phyloP scores from a whole-genome alignment of 2,329 filamentous ascomycete species.

The Rhynchosporium secalis region DNA sequence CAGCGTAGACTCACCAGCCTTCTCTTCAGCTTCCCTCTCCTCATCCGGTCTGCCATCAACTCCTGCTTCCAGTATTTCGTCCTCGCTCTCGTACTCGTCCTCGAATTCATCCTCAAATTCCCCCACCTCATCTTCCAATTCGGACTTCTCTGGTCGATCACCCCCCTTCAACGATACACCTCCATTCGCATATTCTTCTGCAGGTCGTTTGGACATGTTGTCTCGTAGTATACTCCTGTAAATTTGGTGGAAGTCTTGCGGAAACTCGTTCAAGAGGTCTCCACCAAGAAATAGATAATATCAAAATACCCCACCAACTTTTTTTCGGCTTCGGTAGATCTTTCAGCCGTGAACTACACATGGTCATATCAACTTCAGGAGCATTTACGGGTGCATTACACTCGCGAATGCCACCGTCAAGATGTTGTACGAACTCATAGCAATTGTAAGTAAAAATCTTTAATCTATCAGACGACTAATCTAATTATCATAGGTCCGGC shows the following conservation, averaged over 20 bases:
- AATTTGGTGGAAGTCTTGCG: neutral
- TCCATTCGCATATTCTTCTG: constrained; percentile 49
- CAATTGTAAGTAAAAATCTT: constrained; percentile 65
- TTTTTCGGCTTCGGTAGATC: constrained; percentile 7
- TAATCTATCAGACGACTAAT: neutral
- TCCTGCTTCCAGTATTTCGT: constrained; percentile 91
- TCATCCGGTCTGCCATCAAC: constrained; percentile 91
- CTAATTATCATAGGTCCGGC: constrained; percentile 70
- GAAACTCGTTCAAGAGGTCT: constrained; percentile 13
- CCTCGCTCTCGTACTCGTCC: constrained; percentile 85
- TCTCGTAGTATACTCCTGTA: no score
- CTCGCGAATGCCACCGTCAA: constrained; percentile 39
- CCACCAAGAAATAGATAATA: constrained; percentile 26
- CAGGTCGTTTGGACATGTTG: constrained; percentile 58
- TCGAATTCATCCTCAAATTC: constrained; percentile 97
- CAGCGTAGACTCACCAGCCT: constrained; percentile 54
- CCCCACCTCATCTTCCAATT: constrained; percentile 66
- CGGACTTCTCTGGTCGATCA: constrained; percentile 62
- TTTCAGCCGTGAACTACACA: constrained; percentile 9
- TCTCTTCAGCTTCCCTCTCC: constrained; percentile 88
- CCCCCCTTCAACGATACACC: constrained; percentile 59
- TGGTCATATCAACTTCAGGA: constrained; percentile 10
- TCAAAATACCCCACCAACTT: constrained; percentile 2
- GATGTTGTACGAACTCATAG: constrained; percentile 98
- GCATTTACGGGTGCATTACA: neutral